A percentile compares a stretch with the other conserved stretches of the same genome.
Evolutionary conservation across 257 asterid genomes (phyloP).

Genomic region (Cruciata laevipes): DNA sequence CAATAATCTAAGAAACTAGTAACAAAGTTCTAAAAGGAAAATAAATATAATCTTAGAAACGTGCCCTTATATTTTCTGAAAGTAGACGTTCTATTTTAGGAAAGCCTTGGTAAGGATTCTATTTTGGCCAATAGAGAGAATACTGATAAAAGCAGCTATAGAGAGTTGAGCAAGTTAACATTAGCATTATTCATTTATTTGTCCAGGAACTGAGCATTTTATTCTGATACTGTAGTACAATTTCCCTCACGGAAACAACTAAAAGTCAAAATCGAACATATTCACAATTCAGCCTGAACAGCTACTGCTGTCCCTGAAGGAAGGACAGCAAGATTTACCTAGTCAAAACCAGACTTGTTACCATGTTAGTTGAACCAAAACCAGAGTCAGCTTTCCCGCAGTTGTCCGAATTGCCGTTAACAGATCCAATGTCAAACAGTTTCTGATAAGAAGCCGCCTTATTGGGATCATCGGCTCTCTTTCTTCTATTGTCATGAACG

Average conservation of each 20-base stretch:
- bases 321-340: conserved; percentile 19
- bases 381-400: conserved; percentile 42
- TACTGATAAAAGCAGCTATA: no score
- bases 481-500: conserved; percentile 1
- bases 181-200: no score
- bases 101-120: no score
- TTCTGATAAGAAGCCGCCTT: conserved; percentile 22
- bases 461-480: conserved; percentile 19
- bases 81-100: no score
- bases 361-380: conserved; percentile 35
- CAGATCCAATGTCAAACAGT: conserved; percentile 25
- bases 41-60: no score
- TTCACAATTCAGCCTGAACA: conserved; percentile 2
- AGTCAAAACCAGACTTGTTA: conserved; percentile 62
- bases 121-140: no score
- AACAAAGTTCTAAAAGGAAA: no score
- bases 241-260: conserved; percentile 1
- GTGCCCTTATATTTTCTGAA: no score
- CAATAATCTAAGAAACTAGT: no score
- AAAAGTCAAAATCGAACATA: conserved; percentile 11
- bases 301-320: neutral
- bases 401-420: conserved; percentile 48
- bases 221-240: conserved; percentile 8
- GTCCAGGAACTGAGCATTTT: no score
- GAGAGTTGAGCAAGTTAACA: no score